Conservation (phyloP, 495 filamentous ascomycete genomes). For the Parathielavia appendiculata region DNA sequence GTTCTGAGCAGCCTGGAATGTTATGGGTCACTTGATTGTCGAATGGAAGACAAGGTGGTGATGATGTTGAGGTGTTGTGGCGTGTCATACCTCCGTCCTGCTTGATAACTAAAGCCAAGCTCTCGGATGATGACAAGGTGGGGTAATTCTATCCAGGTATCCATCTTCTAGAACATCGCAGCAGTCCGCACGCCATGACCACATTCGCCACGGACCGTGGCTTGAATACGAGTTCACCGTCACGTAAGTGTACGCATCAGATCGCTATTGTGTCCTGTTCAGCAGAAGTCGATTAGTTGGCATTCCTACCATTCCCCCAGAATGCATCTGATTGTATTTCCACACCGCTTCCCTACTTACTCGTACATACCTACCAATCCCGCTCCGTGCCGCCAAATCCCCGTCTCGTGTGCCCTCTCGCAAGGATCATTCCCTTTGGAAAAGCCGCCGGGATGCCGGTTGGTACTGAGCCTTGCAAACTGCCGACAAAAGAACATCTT, state of each 20-base stretch:
- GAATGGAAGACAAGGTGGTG: not conserved
- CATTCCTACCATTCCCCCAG: not conserved
- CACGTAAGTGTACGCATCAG: not conserved
- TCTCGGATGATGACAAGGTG: constrained; percentile 5
- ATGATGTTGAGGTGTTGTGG: not conserved
- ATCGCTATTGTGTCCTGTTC: not conserved
- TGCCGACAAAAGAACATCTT: constrained; percentile 2
- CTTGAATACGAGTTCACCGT: not conserved
- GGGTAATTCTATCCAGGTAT: constrained; percentile 12
- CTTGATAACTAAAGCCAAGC: not conserved
- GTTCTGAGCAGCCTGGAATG: not conserved
- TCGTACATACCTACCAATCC: not conserved
- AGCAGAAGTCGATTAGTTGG: not conserved
- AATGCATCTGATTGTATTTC: not conserved
- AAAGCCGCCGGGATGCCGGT: constrained; percentile 4
- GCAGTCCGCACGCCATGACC: not conserved
- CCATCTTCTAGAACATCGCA: not conserved
- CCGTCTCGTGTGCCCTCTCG: not conserved
- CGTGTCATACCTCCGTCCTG: too few species aligned
- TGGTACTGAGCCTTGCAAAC: constrained; percentile 17
- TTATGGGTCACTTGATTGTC: not conserved
- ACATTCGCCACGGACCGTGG: not conserved
- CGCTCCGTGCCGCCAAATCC: not conserved
- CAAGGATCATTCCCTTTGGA: not conserved
- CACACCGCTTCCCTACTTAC: not conserved